Conservation (phyloP, 2,329 filamentous ascomycete species). For the Pseudocercospora macadamiae region DNA sequence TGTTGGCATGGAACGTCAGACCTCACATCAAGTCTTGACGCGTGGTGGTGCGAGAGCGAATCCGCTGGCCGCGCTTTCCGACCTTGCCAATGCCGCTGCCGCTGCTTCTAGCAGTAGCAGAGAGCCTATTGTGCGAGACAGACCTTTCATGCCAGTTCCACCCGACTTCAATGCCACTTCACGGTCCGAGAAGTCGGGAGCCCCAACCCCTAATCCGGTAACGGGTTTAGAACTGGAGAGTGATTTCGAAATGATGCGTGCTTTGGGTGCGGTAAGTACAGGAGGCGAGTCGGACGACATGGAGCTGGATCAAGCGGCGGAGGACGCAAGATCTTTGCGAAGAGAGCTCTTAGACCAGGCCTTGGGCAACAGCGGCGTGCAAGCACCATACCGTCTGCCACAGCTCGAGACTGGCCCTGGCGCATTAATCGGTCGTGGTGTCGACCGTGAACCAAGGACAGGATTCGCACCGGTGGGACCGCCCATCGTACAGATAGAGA, state of each 20-base stretch:
- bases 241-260: slow-evolving; percentile 53
- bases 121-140: slow-evolving; percentile 29
- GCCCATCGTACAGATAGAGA: slow-evolving; percentile 27
- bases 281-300: slow-evolving; percentile 23
- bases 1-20: slow-evolving; percentile 62
- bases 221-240: slow-evolving; percentile 49
- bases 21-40: slow-evolving; percentile 60
- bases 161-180: slow-evolving; percentile 50
- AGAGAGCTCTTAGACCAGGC: slow-evolving; percentile 40
- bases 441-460: slow-evolving; percentile 37
- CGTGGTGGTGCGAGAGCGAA: slow-evolving; percentile 52
- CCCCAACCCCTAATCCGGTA: slow-evolving; percentile 50
- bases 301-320: slow-evolving; percentile 27
- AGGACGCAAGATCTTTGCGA: slow-evolving; percentile 32
- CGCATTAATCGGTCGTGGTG: slow-evolving; percentile 37
- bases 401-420: slow-evolving; percentile 40
- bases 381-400: slow-evolving; percentile 40
- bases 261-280: slow-evolving; percentile 29
- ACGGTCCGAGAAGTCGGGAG: slow-evolving; percentile 50
- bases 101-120: slow-evolving; percentile 35
- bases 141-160: slow-evolving; percentile 51
- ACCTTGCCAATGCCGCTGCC: slow-evolving; percentile 53
- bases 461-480: slow-evolving; percentile 38
- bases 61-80: slow-evolving; percentile 56
- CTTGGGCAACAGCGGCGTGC: slow-evolving; percentile 30